These are phyloP conservation scores for Pestalotiopsis sp. DNA, from an alignment of 2,329 filamentous ascomycete genomes.

Conservation along the genomic window DNA sequence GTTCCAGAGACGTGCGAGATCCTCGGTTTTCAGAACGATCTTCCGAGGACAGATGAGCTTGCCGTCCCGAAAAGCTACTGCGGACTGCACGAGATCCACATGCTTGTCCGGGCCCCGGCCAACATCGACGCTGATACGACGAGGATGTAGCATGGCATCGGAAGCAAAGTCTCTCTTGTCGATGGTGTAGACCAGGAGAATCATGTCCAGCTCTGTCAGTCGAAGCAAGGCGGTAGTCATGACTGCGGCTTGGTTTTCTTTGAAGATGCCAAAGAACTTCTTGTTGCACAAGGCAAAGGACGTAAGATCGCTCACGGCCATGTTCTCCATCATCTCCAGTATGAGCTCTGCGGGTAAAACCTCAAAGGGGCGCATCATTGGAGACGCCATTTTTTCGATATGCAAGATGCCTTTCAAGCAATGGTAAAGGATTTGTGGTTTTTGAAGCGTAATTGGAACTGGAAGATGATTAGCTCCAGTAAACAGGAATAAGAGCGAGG, in stretches of 20 bases:
- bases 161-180: conserved; percentile 29
- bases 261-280: conserved; percentile 42
- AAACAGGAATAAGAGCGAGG: not conserved
- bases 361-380: conserved; percentile 22
- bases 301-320: conserved; percentile 43
- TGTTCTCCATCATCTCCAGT: conserved; percentile 47
- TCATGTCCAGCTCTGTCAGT: conserved; percentile 44
- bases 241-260: conserved; percentile 40
- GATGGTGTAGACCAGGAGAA: conserved; percentile 50
- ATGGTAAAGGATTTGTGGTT: not conserved
- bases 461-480: not conserved
- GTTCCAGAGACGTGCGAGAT: conserved; percentile 31
- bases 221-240: conserved; percentile 42
- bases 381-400: not conserved
- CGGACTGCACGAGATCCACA: conserved; percentile 18
- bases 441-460: not conserved
- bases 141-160: conserved; percentile 25
- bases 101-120: conserved; percentile 15
- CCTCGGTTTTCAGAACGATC: conserved; percentile 21
- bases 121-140: conserved; percentile 22
- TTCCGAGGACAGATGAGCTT: conserved; percentile 23
- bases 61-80: conserved; percentile 20
- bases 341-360: conserved; percentile 48
- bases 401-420: not conserved
- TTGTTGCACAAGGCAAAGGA: conserved; percentile 39